Percentiles rank a stretch among this genome's conserved stretches.
phyloP scores from a whole-genome alignment of 495 filamentous ascomycete genomes.

The Tuber aestivum region DNA sequence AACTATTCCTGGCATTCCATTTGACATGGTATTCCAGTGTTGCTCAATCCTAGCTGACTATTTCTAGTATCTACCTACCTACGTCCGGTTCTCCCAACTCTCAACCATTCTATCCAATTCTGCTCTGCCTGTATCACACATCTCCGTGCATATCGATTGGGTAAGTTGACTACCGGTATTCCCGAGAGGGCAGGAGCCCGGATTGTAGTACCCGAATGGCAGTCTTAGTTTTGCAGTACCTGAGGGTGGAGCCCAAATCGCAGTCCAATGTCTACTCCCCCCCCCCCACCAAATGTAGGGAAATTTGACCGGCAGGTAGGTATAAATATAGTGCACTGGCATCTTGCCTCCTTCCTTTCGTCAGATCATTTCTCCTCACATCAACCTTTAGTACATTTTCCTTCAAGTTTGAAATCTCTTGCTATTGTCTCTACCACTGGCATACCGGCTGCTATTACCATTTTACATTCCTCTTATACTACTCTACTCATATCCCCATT shows the following conservation, averaged over 20 bases:
- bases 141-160: not conserved
- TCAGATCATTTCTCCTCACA: too few species aligned
- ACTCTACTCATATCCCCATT: too few species aligned
- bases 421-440: too few species aligned
- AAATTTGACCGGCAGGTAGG: not conserved
- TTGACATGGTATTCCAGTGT: too few species aligned
- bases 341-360: not conserved
- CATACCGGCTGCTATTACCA: too few species aligned
- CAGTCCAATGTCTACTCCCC: not conserved
- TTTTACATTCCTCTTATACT: too few species aligned
- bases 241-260: not conserved
- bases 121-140: not conserved
- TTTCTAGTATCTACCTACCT: not conserved
- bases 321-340: not conserved
- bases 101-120: not conserved
- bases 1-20: not conserved
- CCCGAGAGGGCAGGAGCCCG: not conserved
- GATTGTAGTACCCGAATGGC: not conserved
- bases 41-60: too few species aligned
- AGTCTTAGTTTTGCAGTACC: not conserved
- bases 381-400: not conserved
- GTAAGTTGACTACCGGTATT: not conserved
- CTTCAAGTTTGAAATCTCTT: too few species aligned
- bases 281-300: not conserved
- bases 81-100: not conserved